Percentiles rank a stretch among this genome's conserved stretches.
These are phyloP conservation scores for Narthecium ossifragum DNA, from an alignment of 106 monocot genomes.

Conservation along the genomic window DNA sequence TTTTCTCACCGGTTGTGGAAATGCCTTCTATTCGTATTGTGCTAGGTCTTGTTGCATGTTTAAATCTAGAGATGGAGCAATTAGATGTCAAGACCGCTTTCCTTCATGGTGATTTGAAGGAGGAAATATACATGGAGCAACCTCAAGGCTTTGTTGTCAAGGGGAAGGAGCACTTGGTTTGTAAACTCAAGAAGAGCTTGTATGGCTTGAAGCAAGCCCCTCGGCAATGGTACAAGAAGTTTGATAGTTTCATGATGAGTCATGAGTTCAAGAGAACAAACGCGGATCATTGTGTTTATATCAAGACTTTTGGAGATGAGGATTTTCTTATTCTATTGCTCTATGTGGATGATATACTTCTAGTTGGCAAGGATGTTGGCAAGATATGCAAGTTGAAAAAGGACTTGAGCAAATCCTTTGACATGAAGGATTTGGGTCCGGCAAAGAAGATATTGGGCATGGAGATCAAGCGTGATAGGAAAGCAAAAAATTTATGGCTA, in stretches of 20 bases:
- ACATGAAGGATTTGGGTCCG: not conserved
- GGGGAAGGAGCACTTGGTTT: not conserved
- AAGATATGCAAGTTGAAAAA: not conserved
- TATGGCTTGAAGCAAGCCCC: conserved; percentile 6
- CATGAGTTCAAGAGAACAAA: not conserved
- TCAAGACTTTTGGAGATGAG: not conserved
- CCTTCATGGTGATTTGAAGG: conserved; percentile 4
- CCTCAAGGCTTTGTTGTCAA: not conserved
- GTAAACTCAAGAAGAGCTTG: conserved; percentile 7
- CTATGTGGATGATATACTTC: too few species aligned
- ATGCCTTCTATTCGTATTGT: too few species aligned
- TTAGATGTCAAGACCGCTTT: too few species aligned
- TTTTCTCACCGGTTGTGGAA: too few species aligned
- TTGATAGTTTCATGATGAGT: not conserved
- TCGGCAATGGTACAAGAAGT: conserved; percentile 1
- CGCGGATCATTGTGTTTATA: not conserved
- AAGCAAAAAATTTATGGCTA: too few species aligned
- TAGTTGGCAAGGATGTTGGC: not conserved
- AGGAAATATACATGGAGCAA: conserved; percentile 11
- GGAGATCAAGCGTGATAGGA: too few species aligned
- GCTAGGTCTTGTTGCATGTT: not conserved
- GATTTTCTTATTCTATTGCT: not conserved
- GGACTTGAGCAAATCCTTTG: not conserved
- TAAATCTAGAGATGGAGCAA: too few species aligned
- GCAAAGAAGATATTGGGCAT: not conserved